Base-by-base conservation (phyloP, 306 rosid genomes). In the Pterocarpus santalinus region DNA sequence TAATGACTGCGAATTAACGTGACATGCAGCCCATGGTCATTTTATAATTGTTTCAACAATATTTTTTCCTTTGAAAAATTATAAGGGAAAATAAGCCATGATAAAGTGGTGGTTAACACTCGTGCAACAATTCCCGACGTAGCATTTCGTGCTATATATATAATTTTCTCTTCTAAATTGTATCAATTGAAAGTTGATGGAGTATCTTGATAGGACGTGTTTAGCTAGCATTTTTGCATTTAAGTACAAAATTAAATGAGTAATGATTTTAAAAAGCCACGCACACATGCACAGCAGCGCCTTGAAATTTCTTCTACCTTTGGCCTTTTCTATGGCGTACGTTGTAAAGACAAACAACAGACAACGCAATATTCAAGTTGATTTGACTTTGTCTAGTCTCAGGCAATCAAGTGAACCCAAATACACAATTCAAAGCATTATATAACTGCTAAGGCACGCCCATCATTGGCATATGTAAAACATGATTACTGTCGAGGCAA, bases 391-490 rank as follows among this genome's bases (percentile, higher is more conserved):
- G 35, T 73, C 12, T n/a, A 28, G 14, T 10, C 34, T 41, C 68
- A 53, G 17, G 41, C 46, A 43, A 64, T 12, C 49, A 39, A 53
- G 64, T 55, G 55, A 80, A 64, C n/a, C 65, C 34, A 47, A 70
- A 71, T 36, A 32, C 52, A 70, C 13, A 51, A 63, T 47, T 62
- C 35, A 4, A 57, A 38, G 34, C 60, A 73, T 17, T 7, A 75
- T 28, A 65, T 16, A 65, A 43, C 69, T 57, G 39, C 51, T 3
- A 44, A 81, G 76, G 85, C 71, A 81, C 76, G 76, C 53, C 6
- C 30, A 36, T 66, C 36, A 76, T 82, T 14, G 55, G 71, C 47
- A 30, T 1, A 11, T 36, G 61, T 58, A 46, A 69, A 55, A 55
- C 78, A 69, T 8, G 33, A 52, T 43, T 56, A 32, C 30, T 46